A percentile compares a stretch with the other conserved stretches of the same genome.
phyloP scores from a whole-genome alignment of 1,139 yeast genomes.

The Geotrichum reessii region DNA sequence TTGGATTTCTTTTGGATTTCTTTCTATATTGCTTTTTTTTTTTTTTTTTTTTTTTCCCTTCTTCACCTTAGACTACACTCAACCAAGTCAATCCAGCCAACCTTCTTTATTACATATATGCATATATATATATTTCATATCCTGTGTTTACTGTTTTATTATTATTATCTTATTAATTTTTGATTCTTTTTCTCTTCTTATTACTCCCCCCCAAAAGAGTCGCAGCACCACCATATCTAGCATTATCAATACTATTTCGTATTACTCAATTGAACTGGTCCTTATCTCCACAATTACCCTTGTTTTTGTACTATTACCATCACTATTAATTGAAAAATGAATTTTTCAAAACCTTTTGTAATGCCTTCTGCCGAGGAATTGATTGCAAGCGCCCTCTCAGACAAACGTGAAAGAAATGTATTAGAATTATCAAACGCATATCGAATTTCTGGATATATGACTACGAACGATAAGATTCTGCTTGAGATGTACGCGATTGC shows the following conservation, averaged over 20 bases:
- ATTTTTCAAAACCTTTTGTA: no score
- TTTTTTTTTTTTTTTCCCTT: neutral
- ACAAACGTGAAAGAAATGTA: no score
- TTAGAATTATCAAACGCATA: constrained; percentile 29
- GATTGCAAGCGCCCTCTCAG: constrained; percentile 12
- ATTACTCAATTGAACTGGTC: no score
- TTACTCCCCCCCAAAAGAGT: no score
- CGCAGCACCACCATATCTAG: no score
- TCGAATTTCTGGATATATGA: constrained; percentile 30
- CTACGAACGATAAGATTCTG: constrained; percentile 34
- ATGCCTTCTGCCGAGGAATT: no score
- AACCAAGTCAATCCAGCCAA: no score
- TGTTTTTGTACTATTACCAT: neutral
- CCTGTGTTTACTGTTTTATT: neutral
- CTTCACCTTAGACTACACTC: neutral
- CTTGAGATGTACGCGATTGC: constrained; percentile 37
- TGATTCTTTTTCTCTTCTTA: neutral
- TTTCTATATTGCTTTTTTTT: neutral
- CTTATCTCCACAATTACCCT: neutral
- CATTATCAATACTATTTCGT: no score
- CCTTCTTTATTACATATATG: no score
- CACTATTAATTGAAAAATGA: neutral
- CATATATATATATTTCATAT: no score
- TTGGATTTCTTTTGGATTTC: neutral
- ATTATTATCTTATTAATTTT: neutral